These are phyloP conservation scores for Heritiera littoralis DNA, from an alignment of 345 rosid species.

Conservation along the genomic window DNA sequence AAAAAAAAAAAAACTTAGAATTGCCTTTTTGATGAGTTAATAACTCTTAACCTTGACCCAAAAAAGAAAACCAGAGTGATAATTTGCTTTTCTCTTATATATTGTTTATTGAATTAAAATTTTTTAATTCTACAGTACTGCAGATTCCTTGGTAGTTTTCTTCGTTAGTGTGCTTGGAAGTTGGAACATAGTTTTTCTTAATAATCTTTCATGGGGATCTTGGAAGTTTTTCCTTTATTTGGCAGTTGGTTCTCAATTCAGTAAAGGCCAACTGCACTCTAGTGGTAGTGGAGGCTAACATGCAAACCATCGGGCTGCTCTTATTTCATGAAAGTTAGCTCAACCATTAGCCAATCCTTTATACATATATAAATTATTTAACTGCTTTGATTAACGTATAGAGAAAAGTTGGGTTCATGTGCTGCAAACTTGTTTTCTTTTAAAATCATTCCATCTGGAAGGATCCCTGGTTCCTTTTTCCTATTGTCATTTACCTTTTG, in stretches of 20 bases:
- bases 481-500: neutral
- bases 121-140: neutral
- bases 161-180: conserved; percentile 2
- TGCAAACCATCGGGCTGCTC: conserved; percentile 29
- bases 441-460: neutral
- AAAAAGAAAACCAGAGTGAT: too few relatives aligned
- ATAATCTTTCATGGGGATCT: conserved; percentile 7
- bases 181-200: neutral
- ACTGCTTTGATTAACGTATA: neutral
- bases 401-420: conserved; percentile 14
- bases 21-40: neutral
- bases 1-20: neutral
- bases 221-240: conserved; percentile 27
- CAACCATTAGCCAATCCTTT: conserved; percentile 1
- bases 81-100: neutral
- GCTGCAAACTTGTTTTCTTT: conserved; percentile 4
- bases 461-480: neutral
- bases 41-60: neutral
- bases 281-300: conserved; percentile 68
- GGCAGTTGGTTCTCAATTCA: conserved; percentile 41
- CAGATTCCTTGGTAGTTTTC: conserved; percentile 18
- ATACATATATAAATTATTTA: neutral
- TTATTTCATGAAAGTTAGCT: conserved; percentile 22
- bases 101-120: neutral
- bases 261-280: neutral